Evolutionary conservation across 192 early-diverging fungal species (phyloP).

Genomic region (Backusella tuberculispora): DNA sequence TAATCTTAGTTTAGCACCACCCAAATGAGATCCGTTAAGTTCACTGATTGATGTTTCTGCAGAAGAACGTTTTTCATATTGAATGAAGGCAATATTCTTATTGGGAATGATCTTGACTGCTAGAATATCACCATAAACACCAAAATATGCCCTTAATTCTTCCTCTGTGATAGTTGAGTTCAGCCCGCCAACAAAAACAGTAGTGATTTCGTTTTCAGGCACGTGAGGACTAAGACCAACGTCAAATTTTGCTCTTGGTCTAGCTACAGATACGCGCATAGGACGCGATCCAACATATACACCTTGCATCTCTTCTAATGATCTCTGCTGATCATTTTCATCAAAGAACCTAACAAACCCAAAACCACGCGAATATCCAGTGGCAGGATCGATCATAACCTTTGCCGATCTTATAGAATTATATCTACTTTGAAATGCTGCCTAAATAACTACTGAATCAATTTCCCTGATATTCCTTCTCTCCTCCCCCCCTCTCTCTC

Average conservation of each 20-base stretch:
- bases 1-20: slow-evolving; percentile 20
- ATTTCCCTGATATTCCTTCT: background rate
- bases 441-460: background rate
- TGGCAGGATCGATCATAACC: slow-evolving; percentile 87
- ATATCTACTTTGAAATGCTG: slow-evolving; percentile 26
- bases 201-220: slow-evolving; percentile 17
- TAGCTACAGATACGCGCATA: slow-evolving; percentile 14
- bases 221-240: slow-evolving; percentile 11
- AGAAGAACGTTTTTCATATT: slow-evolving; percentile 1
- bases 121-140: slow-evolving; percentile 15
- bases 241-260: slow-evolving; percentile 24
- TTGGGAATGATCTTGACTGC: slow-evolving; percentile 22
- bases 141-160: slow-evolving; percentile 23
- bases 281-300: slow-evolving; percentile 23
- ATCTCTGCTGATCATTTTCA: slow-evolving; percentile 14
- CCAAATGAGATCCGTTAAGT: slow-evolving; percentile 21
- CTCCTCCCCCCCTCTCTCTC: background rate
- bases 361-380: slow-evolving; percentile 82
- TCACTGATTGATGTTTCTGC: slow-evolving; percentile 21
- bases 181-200: slow-evolving; percentile 23
- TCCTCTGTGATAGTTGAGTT: slow-evolving; percentile 23
- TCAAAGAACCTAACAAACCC: slow-evolving; percentile 64
- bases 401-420: slow-evolving; percentile 61
- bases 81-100: slow-evolving; percentile 22
- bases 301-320: slow-evolving; percentile 24